Evolutionary conservation across 306 rosid species (phyloP).

Genomic region (Mimosa pudica): DNA sequence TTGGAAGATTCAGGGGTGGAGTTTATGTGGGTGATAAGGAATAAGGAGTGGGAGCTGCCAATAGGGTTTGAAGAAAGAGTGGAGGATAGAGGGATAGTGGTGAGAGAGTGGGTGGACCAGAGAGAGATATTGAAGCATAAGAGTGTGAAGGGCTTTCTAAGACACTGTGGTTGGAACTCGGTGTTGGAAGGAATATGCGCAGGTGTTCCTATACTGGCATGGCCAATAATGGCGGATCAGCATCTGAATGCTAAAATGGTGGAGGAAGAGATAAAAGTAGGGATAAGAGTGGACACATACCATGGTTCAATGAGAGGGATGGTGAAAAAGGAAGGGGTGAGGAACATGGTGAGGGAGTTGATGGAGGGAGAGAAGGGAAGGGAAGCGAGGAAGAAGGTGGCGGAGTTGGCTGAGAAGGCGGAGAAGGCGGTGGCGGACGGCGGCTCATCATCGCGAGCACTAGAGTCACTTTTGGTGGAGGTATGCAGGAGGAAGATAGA

Average conservation of each 20-base stretch:
- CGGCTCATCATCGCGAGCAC: slow-evolving; percentile 46
- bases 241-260: slow-evolving; percentile 53
- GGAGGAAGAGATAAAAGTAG: slow-evolving; percentile 52
- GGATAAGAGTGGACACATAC: slow-evolving; percentile 40
- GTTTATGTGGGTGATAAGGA: slow-evolving; percentile 49
- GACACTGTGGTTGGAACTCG: too few relatives aligned
- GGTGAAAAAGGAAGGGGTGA: not conserved
- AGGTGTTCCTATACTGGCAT: too few relatives aligned
- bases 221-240: slow-evolving; percentile 47
- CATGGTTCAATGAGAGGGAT: slow-evolving; percentile 33
- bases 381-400: slow-evolving; percentile 41
- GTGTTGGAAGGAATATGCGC: too few relatives aligned
- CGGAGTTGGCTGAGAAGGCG: slow-evolving; percentile 41
- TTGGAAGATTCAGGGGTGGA: slow-evolving; percentile 41
- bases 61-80: not conserved
- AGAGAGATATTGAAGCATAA: too few relatives aligned
- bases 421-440: slow-evolving; percentile 42
- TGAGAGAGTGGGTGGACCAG: too few relatives aligned
- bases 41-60: not conserved
- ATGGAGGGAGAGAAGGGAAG: slow-evolving; percentile 53
- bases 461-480: slow-evolving; percentile 29
- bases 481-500: slow-evolving; percentile 5
- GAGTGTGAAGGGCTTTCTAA: too few relatives aligned
- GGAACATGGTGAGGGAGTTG: slow-evolving; percentile 28
- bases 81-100: too few relatives aligned